Conservation (phyloP, 441 rosid genomes). For the Aleurites moluccanus region DNA sequence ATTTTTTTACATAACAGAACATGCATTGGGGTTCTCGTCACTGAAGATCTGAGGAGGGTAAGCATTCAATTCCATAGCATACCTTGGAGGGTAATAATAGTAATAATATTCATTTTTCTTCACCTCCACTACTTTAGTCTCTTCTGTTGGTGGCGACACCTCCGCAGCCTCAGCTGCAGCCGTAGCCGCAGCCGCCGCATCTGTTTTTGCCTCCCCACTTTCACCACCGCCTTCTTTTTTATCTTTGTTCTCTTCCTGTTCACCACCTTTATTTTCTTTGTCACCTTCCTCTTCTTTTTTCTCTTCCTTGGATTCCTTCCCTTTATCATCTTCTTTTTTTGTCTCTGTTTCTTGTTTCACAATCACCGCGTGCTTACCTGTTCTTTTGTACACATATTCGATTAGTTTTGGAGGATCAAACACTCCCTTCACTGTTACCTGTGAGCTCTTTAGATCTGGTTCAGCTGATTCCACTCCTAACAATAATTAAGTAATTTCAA, state of each 20-base stretch:
- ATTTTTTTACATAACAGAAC: constrained; percentile 70
- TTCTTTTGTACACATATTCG: constrained; percentile 63
- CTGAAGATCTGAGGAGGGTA: constrained; percentile 87
- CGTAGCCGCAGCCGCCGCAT: constrained; percentile 12
- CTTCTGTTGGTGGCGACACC: constrained; percentile 42
- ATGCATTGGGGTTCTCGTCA: constrained; percentile 95
- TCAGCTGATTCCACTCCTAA: constrained; percentile 87
- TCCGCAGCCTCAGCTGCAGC: no score
- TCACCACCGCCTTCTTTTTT: constrained; percentile 15
- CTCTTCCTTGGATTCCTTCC: constrained; percentile 34
- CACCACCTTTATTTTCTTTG: constrained; percentile 40
- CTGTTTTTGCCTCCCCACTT: constrained; percentile 21
- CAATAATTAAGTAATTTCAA: background rate
- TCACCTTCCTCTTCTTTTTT: constrained; percentile 38
- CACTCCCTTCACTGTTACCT: constrained; percentile 78
- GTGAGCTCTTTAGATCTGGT: constrained; percentile 78
- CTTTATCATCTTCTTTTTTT: constrained; percentile 47
- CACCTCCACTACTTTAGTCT: constrained; percentile 51
- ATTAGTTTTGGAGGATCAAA: constrained; percentile 63
- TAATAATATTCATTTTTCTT: constrained; percentile 55
- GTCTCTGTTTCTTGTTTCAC: constrained; percentile 65
- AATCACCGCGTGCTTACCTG: constrained; percentile 73
- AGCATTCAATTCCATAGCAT: constrained; percentile 48
- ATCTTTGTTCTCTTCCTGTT: constrained; percentile 27
- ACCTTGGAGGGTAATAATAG: constrained; percentile 45